A percentile compares a stretch with the other conserved stretches of the same genome.
These are phyloP conservation scores for Phytophthora hibernalis DNA, from an alignment of 352 stramenopile genomes.

Conservation along the genomic window DNA sequence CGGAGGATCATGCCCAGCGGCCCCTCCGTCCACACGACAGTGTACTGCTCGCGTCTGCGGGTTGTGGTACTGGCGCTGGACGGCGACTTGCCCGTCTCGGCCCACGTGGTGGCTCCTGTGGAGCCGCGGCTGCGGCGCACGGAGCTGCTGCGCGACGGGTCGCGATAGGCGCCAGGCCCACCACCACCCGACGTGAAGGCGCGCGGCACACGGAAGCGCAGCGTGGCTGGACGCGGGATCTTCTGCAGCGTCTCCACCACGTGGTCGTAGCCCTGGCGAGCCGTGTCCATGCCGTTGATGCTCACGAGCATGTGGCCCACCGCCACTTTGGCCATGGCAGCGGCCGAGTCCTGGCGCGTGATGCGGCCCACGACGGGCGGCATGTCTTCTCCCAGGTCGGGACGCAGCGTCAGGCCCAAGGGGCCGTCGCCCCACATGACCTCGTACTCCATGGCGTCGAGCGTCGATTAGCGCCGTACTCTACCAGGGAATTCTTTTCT, in stretches of 20 bases:
- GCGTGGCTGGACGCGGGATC: constrained; percentile 78
- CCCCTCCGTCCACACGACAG: constrained; percentile 86
- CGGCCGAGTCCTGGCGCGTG: constrained; percentile 85
- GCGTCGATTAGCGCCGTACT: neutral
- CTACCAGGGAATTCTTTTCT: too few species aligned
- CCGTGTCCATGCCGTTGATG: constrained; percentile 89
- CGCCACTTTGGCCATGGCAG: constrained; percentile 78
- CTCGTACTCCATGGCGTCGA: constrained; percentile 83
- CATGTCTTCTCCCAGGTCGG: constrained; percentile 89
- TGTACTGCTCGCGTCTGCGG: constrained; percentile 83
- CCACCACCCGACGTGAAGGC: constrained; percentile 36
- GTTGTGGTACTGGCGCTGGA: constrained; percentile 30
- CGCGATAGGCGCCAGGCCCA: constrained; percentile 29
- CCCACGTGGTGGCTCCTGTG: constrained; percentile 51
- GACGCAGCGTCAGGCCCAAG: constrained; percentile 81
- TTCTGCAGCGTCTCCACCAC: constrained; percentile 87
- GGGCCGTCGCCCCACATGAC: constrained; percentile 86
- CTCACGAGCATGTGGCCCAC: constrained; percentile 91
- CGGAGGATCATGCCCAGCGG: constrained; percentile 88
- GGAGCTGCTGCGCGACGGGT: constrained; percentile 42
- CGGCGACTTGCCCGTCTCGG: constrained; percentile 41
- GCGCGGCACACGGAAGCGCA: constrained; percentile 84
- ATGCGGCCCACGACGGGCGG: constrained; percentile 88
- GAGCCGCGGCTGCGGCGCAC: constrained; percentile 44
- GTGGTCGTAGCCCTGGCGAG: constrained; percentile 85